Evolutionary conservation across 495 filamentous ascomycete genomes (phyloP).

Genomic region (Gamarada debralockiae): DNA sequence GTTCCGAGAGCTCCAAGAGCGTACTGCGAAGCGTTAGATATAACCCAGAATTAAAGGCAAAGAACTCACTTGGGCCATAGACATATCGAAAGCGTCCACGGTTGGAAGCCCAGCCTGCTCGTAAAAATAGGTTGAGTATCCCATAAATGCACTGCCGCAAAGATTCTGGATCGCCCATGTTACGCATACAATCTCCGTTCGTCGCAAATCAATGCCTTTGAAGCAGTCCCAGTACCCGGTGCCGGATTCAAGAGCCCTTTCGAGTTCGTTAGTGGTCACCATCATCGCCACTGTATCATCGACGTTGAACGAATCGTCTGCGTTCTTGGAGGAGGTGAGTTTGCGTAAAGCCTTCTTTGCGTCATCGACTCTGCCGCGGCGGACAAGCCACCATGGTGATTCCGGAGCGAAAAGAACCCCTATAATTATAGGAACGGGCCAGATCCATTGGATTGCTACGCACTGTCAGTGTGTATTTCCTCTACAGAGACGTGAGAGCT

Average conservation of each 20-base stretch:
- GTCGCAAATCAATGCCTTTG: slow-evolving; percentile 47
- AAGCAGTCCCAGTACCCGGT: slow-evolving; percentile 54
- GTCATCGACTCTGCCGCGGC: slow-evolving; percentile 59
- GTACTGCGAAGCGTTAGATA: slow-evolving; percentile 29
- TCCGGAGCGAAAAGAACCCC: slow-evolving; percentile 71
- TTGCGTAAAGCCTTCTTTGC: slow-evolving; percentile 65
- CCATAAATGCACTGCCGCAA: slow-evolving; percentile 48
- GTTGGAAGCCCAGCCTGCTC: slow-evolving; percentile 53
- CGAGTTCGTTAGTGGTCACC: slow-evolving; percentile 60
- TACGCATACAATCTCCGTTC: slow-evolving; percentile 51
- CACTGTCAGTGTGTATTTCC: slow-evolving; percentile 38
- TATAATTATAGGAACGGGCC: slow-evolving; percentile 70
- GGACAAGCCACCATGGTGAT: slow-evolving; percentile 76
- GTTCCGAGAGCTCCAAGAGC: slow-evolving; percentile 29
- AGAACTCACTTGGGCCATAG: slow-evolving; percentile 22
- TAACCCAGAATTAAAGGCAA: background rate
- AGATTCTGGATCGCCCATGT: slow-evolving; percentile 48
- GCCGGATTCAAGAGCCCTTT: slow-evolving; percentile 53
- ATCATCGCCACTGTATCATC: slow-evolving; percentile 50
- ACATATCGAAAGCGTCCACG: slow-evolving; percentile 43
- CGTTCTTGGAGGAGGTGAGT: slow-evolving; percentile 48
- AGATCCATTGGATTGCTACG: slow-evolving; percentile 71
- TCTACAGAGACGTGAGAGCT: slow-evolving; percentile 45
- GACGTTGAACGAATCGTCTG: slow-evolving; percentile 54
- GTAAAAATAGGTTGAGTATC: slow-evolving; percentile 64